phyloP scores from a whole-genome alignment of 139 green algal genomes.

The Astrephomene gubernaculifera region DNA sequence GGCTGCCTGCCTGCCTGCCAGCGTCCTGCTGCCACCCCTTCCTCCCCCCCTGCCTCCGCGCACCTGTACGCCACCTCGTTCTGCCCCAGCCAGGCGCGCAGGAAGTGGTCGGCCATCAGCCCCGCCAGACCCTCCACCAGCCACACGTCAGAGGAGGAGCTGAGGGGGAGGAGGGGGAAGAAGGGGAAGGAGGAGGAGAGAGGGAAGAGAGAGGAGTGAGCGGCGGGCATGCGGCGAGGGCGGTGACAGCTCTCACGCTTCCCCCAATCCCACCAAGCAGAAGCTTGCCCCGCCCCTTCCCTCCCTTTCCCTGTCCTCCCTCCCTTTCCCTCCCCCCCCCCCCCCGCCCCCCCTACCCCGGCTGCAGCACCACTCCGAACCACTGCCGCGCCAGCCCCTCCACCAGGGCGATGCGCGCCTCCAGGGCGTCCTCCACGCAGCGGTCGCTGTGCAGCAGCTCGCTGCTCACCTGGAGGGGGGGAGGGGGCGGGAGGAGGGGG shows the following conservation, averaged over 20 bases:
- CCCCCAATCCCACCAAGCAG: background rate
- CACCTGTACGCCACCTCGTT: slow-evolving; percentile 60
- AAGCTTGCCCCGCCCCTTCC: background rate
- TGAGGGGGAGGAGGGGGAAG: background rate
- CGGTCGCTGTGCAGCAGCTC: slow-evolving; percentile 44
- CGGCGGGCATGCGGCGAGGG: no score
- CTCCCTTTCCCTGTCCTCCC: background rate
- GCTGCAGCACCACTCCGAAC: slow-evolving; percentile 65
- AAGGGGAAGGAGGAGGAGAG: background rate
- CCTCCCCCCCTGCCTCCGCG: background rate
- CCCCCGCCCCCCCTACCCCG: background rate
- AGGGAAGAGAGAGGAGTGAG: background rate
- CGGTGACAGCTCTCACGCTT: background rate
- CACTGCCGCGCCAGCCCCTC: slow-evolving; percentile 63
- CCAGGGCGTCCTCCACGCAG: slow-evolving; percentile 47
- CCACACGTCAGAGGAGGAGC: slow-evolving; percentile 43
- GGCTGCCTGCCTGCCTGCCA: background rate
- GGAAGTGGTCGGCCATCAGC: slow-evolving; percentile 58
- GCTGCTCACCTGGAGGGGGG: slow-evolving; percentile 32
- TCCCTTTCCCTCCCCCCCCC: background rate
- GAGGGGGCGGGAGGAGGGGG: background rate
- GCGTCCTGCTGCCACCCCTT: no score
- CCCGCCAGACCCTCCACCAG: slow-evolving; percentile 52
- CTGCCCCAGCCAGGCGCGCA: slow-evolving; percentile 49
- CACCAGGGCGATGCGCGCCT: slow-evolving; percentile 50